Evolutionary conservation across 2,329 filamentous ascomycete species (phyloP).

Genomic region (Cytospora leucostoma): DNA sequence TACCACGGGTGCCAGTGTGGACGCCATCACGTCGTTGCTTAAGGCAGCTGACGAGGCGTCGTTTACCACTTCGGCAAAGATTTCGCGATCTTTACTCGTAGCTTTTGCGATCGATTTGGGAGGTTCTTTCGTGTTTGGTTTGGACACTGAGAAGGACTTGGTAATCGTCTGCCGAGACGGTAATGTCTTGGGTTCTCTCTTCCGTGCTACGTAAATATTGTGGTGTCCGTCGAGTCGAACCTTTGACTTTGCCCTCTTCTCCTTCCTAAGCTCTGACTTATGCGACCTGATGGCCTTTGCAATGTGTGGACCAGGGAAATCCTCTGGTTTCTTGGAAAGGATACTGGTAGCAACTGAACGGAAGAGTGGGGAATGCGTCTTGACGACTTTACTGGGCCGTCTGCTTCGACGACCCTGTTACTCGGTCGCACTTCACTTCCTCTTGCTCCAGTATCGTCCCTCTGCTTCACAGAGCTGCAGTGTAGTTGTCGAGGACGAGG

Average conservation of each 20-base stretch:
- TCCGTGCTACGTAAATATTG: constrained; percentile 22
- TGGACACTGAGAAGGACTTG: constrained; percentile 16
- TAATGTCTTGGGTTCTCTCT: constrained; percentile 19
- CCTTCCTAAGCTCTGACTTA: constrained; percentile 32
- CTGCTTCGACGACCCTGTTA: constrained; percentile 11
- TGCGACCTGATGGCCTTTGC: constrained; percentile 24
- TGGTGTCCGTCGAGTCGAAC: constrained; percentile 17
- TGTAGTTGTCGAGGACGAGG: background rate
- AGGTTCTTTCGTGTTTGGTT: background rate
- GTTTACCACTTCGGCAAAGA: constrained; percentile 30
- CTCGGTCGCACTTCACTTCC: background rate
- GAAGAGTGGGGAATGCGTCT: constrained; percentile 73
- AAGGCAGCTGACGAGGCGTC: constrained; percentile 7
- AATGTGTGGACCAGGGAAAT: constrained; percentile 20
- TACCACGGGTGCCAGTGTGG: constrained; percentile 49
- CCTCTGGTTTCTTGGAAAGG: constrained; percentile 40
- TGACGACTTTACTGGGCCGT: constrained; percentile 49
- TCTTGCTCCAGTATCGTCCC: background rate
- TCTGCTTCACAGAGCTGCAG: background rate
- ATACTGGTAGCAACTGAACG: constrained; percentile 54
- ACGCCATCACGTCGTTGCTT: constrained; percentile 28
- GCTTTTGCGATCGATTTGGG: constrained; percentile 11
- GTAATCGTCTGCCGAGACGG: constrained; percentile 30
- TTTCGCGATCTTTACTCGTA: constrained; percentile 24
- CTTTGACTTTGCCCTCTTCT: constrained; percentile 32